phyloP scores from a whole-genome alignment of 1,284 basidiomycete species.

The Vanrija sp. region DNA sequence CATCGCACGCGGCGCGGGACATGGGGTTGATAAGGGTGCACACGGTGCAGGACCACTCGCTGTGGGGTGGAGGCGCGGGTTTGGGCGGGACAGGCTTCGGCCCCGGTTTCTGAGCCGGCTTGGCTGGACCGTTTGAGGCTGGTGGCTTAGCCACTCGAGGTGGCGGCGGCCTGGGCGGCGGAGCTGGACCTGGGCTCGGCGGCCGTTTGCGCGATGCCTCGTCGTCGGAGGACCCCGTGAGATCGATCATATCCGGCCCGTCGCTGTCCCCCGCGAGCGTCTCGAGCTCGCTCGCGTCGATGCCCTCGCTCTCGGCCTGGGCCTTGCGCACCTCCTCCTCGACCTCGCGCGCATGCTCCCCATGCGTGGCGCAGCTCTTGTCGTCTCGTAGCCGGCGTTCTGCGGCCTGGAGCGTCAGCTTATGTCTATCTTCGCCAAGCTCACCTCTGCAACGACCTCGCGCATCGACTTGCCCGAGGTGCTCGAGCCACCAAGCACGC shows the following conservation, averaged over 20 bases:
- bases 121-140: too few species aligned
- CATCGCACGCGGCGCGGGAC: constrained; percentile 58
- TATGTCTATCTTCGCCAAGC: constrained; percentile 24
- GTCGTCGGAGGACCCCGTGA: constrained; percentile 7
- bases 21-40: constrained; percentile 68
- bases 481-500: constrained; percentile 45
- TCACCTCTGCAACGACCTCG: constrained; percentile 70
- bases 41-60: constrained; percentile 61
- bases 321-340: constrained; percentile 67
- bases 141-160: too few species aligned
- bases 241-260: neutral
- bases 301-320: constrained; percentile 60
- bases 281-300: constrained; percentile 60
- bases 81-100: neutral
- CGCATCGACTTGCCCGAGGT: constrained; percentile 56
- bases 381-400: constrained; percentile 69
- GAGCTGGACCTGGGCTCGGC: constrained; percentile 29
- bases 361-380: constrained; percentile 58
- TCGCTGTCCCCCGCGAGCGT: constrained; percentile 53
- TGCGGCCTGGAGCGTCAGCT: constrained; percentile 62
- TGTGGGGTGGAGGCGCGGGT: neutral
- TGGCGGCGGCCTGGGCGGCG: neutral
- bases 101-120: constrained; percentile 9
- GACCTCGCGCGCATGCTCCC: constrained; percentile 51
- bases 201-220: constrained; percentile 22